phyloP scores from a whole-genome alignment of 1,139 yeast species.

The Sugiyamaella novakii region DNA sequence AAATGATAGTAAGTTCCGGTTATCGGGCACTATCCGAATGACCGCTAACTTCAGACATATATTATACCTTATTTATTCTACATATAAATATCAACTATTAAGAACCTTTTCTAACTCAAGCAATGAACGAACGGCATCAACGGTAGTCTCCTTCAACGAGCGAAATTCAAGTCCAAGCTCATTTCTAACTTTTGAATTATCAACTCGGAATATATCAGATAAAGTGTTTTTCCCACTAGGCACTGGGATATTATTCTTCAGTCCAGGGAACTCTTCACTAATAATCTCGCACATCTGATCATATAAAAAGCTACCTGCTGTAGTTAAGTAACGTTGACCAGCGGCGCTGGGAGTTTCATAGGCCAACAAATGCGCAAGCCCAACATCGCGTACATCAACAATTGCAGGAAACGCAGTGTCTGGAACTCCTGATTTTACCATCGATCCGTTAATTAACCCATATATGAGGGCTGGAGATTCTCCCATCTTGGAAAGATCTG shows the following conservation, averaged over 20 bases:
- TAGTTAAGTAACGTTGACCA: constrained; percentile 49
- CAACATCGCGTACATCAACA: constrained; percentile 58
- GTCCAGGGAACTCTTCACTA: constrained; percentile 41
- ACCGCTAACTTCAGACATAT: no score
- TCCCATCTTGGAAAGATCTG: constrained; percentile 33
- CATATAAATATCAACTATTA: no score
- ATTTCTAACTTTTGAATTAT: constrained; percentile 5
- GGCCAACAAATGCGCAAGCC: constrained; percentile 52
- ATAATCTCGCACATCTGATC: constrained; percentile 45
- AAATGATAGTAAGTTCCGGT: no score
- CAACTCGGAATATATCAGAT: neutral
- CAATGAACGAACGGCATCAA: constrained; percentile 4
- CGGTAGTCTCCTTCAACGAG: constrained; percentile 1
- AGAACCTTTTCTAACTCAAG: no score
- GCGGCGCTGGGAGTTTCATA: constrained; percentile 41
- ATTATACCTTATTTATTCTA: no score
- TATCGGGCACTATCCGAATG: no score
- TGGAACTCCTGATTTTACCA: constrained; percentile 23
- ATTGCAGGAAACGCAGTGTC: constrained; percentile 25
- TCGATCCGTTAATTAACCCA: constrained; percentile 26
- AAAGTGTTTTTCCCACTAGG: neutral
- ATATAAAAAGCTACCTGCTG: constrained; percentile 41
- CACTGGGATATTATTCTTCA: constrained; percentile 40
- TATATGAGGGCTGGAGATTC: constrained; percentile 23
- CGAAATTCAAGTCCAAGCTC: constrained; percentile 5